Evolutionary conservation across 2,329 filamentous ascomycete genomes (phyloP).

Genomic region (Botrytis aclada): DNA sequence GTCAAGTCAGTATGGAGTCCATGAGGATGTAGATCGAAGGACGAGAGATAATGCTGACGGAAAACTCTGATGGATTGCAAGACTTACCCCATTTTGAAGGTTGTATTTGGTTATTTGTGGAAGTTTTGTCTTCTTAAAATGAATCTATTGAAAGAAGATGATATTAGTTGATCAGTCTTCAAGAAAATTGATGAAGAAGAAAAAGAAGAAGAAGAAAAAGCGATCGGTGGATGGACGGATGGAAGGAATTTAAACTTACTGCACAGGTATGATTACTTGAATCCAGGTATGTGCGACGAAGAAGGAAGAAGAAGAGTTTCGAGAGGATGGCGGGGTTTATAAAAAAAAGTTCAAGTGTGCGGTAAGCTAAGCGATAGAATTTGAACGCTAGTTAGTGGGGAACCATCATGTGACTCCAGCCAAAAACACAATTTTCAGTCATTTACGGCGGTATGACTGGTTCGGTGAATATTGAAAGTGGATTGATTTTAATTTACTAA

Average conservation of each 20-base stretch:
- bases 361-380: constrained; percentile 14
- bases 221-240: not conserved
- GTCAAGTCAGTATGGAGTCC: constrained; percentile 28
- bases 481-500: not conserved
- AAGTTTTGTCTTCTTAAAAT: constrained; percentile 27
- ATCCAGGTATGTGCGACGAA: constrained; percentile 36
- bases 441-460: not conserved
- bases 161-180: constrained; percentile 20
- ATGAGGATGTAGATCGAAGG: constrained; percentile 23
- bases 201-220: not conserved
- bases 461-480: not conserved
- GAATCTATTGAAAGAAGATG: constrained; percentile 32
- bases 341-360: constrained; percentile 9
- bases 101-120: constrained; percentile 32
- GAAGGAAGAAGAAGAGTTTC: constrained; percentile 18
- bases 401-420: not conserved
- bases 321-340: constrained; percentile 20
- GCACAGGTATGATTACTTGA: constrained; percentile 38
- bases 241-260: constrained; percentile 26
- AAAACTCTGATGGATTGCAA: constrained; percentile 18
- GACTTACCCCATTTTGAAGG: constrained; percentile 39
- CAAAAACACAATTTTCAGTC: not conserved
- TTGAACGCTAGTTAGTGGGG: constrained; percentile 18
- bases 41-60: constrained; percentile 14
- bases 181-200: not conserved